Evolutionary conservation across 2,329 filamentous ascomycete genomes (phyloP), one percentile per base, ranked within the genome.

Genomic region (Ceratocystis alfenasii): DNA sequence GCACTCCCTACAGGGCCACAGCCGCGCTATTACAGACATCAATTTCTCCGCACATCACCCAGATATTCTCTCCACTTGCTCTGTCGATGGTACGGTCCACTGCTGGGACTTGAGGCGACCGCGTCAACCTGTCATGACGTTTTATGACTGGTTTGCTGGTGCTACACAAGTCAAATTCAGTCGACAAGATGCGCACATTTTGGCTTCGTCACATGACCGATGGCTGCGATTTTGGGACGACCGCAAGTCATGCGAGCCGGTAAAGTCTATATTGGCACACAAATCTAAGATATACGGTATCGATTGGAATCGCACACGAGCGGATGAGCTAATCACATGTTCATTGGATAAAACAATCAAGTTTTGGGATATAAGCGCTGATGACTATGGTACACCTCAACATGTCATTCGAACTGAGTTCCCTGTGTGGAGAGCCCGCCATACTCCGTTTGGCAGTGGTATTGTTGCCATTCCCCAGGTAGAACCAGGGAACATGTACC

Each of bases 91-190:
- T 63, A 95, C 91, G 72, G 89, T 96, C 7, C 90, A 95, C 74
- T 90, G 87, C 71, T 96, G 93, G 90, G 92, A 96, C 76, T 78
- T 96, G 59, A 84, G 92, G 45, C 81, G 83, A 63, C 87, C 90
- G 0, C 81, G 81, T 53, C 83, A 87, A 69, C 89, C 90, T 6
- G 88, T 84, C 8, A 79, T 92, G 66, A 90, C 87, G 0, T 95
- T 94, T 72, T 93, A 88, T 68, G 91, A 96, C 76, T 96, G 91
- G 89, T 90, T 91, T 73, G 90, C 91, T 36, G 92, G 92, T 53
- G 92, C 91, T 10, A 95, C 92, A 0, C 93, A 96, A 74, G 92
- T 96, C 69, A 96, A 96, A 75, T 96, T 90, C 81, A 96, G 92
- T 73, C 84, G 92, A 30, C 89, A 93, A 73, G 86, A 95, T 71